Evolutionary conservation across 2,329 filamentous ascomycete genomes (phyloP), one percentile per base, ranked within the genome.

Genomic region (Fusarium humuli): DNA sequence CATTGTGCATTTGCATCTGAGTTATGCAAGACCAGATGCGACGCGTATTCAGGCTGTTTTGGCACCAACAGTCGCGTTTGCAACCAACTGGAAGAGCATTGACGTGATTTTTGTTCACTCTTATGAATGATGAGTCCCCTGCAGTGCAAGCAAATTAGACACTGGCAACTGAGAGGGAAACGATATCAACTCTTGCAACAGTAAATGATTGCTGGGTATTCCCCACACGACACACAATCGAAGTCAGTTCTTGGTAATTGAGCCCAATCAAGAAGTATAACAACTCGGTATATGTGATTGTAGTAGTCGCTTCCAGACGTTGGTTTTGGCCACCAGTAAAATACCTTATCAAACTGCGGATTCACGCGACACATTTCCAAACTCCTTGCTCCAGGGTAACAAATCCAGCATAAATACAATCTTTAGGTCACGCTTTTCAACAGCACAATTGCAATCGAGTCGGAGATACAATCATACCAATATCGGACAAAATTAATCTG

Each of bases 181-280:
- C 32, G 10, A 34, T 6, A 5, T 18, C 16, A 10, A 37, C 10
- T 37, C 16, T 18, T 8, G 16, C 10, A 9, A 6, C 32, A 34
- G 8, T 34, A 3, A 2, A 18, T 10, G 5, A 11, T 18, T 34
- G 0, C 5, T 34, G 2, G 2, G 32, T 18, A 34, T 18, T 34
- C 32, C 32, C 2, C 3, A 34, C 32, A 16, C 32, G 32, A 18
- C 32, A 18, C 5, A 11, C 8, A 37, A n/a, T 18, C 16, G 16
- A 6, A 37, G 16, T 6, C 6, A 3, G 9, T 11, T 6, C 3
- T 10, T 3, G 3, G 2, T 37, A 5, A 4, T 18, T 18, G 1
- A 37, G 16, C 32, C 18, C 32, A 37, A 37, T 18, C 5, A 18
- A 22, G 22, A 22, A 22, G 22, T 22, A 22, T 22, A 18, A 16